These are phyloP conservation scores for Phytophthora pluvialis DNA, from an alignment of 352 stramenopile genomes.

Conservation along the genomic window DNA sequence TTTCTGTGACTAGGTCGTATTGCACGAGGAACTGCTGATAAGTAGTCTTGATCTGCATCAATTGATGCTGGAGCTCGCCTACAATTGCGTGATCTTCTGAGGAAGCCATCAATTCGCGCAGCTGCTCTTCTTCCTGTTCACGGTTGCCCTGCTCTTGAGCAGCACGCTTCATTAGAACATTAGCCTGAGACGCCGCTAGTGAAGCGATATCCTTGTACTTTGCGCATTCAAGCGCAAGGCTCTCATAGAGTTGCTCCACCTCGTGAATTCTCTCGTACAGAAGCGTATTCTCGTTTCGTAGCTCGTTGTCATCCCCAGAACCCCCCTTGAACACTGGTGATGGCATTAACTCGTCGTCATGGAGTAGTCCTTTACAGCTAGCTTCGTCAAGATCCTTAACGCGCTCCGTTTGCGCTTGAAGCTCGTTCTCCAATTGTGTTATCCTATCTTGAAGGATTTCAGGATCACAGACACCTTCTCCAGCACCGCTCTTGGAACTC, in stretches of 20 bases:
- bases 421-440: slow-evolving; percentile 56
- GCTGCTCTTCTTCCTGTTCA: slow-evolving; percentile 66
- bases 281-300: slow-evolving; percentile 63
- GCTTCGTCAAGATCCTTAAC: slow-evolving; percentile 61
- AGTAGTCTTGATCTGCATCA: slow-evolving; percentile 87
- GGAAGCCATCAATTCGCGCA: slow-evolving; percentile 73
- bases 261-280: slow-evolving; percentile 73
- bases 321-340: neutral
- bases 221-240: slow-evolving; percentile 59
- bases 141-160: slow-evolving; percentile 52
- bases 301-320: slow-evolving; percentile 28
- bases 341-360: slow-evolving; percentile 21
- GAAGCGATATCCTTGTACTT: slow-evolving; percentile 73
- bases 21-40: slow-evolving; percentile 85
- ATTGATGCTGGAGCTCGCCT: slow-evolving; percentile 88
- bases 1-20: slow-evolving; percentile 61
- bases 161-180: slow-evolving; percentile 50
- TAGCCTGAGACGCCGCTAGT: slow-evolving; percentile 69
- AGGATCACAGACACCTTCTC: slow-evolving; percentile 2
- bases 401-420: slow-evolving; percentile 41
- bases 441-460: slow-evolving; percentile 43
- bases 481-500: slow-evolving; percentile 8
- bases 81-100: slow-evolving; percentile 93
- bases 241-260: slow-evolving; percentile 78
- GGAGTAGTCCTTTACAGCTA: slow-evolving; percentile 4